Evolutionary conservation across 169 alveolate genomes (phyloP).

Genomic region (Blepharisma undulans): DNA sequence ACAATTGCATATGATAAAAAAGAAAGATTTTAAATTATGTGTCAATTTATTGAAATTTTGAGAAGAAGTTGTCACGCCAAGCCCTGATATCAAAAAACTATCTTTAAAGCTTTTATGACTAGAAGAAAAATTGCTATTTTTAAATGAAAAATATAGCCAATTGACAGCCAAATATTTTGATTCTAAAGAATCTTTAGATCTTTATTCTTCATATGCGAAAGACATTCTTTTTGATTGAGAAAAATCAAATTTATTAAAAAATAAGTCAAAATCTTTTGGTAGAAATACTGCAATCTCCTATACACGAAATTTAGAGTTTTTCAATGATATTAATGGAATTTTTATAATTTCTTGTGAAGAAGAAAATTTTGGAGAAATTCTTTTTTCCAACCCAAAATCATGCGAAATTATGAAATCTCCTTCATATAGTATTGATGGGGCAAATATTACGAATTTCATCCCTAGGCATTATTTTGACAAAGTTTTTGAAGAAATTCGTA

Average conservation of each 20-base stretch:
- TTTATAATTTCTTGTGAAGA: neutral
- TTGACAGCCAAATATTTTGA: neutral
- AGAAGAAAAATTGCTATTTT: neutral
- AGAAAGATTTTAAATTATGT: neutral
- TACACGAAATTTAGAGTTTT: neutral
- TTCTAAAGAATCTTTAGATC: neutral
- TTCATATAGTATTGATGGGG: neutral
- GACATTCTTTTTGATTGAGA: neutral
- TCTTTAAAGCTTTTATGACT: neutral
- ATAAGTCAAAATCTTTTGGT: neutral
- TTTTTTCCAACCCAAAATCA: neutral
- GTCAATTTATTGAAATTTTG: neutral
- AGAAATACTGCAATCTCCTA: neutral
- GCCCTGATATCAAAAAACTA: neutral
- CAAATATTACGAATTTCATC: neutral
- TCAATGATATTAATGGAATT: constrained; percentile 4
- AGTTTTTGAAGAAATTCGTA: neutral
- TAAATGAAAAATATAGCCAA: too few species aligned
- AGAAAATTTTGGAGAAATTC: neutral
- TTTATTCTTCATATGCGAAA: neutral
- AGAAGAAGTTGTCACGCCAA: neutral
- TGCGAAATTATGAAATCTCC: neutral
- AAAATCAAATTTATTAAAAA: neutral
- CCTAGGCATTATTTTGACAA: neutral
- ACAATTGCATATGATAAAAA: neutral